phyloP scores from a whole-genome alignment of 164 flowering plant genomes.

The Stephania cephalantha region DNA sequence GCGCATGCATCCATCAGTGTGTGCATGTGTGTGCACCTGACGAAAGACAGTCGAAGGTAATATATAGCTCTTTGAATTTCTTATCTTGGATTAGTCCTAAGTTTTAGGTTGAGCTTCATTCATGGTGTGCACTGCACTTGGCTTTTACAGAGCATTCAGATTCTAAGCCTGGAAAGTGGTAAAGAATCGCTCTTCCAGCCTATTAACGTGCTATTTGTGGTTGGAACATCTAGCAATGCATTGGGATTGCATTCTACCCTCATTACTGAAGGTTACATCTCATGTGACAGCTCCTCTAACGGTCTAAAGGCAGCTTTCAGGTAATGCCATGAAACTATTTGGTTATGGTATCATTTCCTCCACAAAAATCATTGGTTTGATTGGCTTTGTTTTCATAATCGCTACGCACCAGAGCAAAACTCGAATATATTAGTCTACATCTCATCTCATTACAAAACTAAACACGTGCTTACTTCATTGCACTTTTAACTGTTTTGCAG shows the following conservation, averaged over 20 bases:
- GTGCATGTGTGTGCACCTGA: conserved; percentile 25
- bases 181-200: neutral
- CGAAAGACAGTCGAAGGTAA: conserved; percentile 41
- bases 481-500: conserved; percentile 10
- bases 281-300: conserved; percentile 9
- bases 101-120: neutral
- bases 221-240: conserved; percentile 17
- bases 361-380: neutral
- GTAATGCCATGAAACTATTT: conserved; percentile 11
- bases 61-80: neutral
- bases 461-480: neutral
- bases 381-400: neutral
- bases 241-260: conserved; percentile 15
- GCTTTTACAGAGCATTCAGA: conserved; percentile 24
- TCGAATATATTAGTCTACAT: too few species aligned
- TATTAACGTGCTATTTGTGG: conserved; percentile 27
- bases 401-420: neutral
- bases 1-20: conserved; percentile 35
- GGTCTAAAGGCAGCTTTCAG: conserved; percentile 13
- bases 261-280: conserved; percentile 21
- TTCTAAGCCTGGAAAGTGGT: conserved; percentile 19
- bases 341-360: neutral
- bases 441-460: neutral
- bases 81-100: neutral
- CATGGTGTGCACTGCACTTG: neutral